A percentile compares a stretch with the other conserved stretches of the same genome.
Evolutionary conservation across 2,329 filamentous ascomycete genomes (phyloP).

Genomic region (Pseudocercospora macadamiae): DNA sequence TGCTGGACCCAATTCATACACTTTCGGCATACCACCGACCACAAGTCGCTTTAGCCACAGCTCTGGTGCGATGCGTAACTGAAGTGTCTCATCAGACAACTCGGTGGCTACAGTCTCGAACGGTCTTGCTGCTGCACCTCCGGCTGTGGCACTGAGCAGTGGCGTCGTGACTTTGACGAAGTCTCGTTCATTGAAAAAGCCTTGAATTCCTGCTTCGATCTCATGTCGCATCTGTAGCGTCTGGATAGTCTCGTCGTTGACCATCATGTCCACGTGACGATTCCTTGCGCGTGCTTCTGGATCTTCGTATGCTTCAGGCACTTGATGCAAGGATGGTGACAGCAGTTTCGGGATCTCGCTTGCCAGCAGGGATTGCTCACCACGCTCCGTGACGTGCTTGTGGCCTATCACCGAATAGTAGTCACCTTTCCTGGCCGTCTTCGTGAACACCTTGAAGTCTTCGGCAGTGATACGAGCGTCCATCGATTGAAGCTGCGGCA

Average conservation of each 20-base stretch:
- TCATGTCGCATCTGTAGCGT: constrained; percentile 73
- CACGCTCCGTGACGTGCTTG: constrained; percentile 69
- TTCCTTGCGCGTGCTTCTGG: constrained; percentile 73
- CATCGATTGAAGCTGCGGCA: constrained; percentile 51
- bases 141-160: constrained; percentile 77
- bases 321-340: constrained; percentile 75
- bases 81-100: constrained; percentile 70
- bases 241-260: constrained; percentile 69
- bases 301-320: constrained; percentile 72
- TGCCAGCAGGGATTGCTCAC: constrained; percentile 75
- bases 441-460: constrained; percentile 63
- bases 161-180: constrained; percentile 93
- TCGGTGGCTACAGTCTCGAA: constrained; percentile 81
- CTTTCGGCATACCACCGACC: constrained; percentile 80
- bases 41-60: constrained; percentile 92
- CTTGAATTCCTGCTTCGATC: constrained; percentile 73
- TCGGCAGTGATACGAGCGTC: constrained; percentile 43
- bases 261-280: constrained; percentile 84
- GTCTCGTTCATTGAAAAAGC: constrained; percentile 69
- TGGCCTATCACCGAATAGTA: constrained; percentile 71
- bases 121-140: constrained; percentile 84
- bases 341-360: constrained; percentile 70
- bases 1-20: constrained; percentile 90
- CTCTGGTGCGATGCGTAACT: constrained; percentile 88
- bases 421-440: constrained; percentile 77